phyloP scores from a whole-genome alignment of 331 rosid species.

The Quercus phellos region DNA sequence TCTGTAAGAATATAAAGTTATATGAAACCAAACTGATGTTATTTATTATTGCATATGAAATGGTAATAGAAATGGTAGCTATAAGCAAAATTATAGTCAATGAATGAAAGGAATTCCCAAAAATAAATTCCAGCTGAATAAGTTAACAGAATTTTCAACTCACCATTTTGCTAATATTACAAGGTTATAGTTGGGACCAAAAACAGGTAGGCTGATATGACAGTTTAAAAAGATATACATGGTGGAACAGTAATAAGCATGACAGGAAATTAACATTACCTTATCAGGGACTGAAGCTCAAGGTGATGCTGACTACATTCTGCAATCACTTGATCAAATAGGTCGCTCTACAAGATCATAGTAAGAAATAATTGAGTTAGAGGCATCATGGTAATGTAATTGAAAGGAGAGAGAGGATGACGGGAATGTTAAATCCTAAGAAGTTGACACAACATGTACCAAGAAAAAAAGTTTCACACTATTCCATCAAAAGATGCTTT shows the following conservation, averaged over 20 bases:
- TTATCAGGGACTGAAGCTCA: conserved; percentile 73
- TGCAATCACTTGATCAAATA: conserved; percentile 61
- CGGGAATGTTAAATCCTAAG: not conserved
- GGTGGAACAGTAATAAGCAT: not conserved
- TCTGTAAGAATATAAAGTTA: conserved; percentile 38
- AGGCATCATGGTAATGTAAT: not conserved
- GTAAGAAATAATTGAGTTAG: conserved; percentile 2
- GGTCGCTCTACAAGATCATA: conserved; percentile 45
- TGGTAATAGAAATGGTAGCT: not conserved
- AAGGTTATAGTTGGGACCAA: not conserved
- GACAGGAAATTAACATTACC: conserved; percentile 33
- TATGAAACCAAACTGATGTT: not conserved
- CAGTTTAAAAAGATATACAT: not conserved
- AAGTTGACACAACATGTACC: not conserved
- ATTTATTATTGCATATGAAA: not conserved
- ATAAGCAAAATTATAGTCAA: not conserved
- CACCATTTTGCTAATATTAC: not conserved
- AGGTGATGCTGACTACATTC: conserved; percentile 75
- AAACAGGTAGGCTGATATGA: not conserved
- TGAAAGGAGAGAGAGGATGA: not conserved
- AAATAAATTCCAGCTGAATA: not conserved
- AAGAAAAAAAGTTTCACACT: not conserved
- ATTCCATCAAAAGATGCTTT: not conserved
- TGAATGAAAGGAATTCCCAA: not conserved
- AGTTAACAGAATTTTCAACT: not conserved